A percentile compares a stretch with the other conserved stretches of the same genome.
These are phyloP conservation scores for Trichosporon asahii DNA, from an alignment of 1,284 basidiomycete species.

Conservation along the genomic window DNA sequence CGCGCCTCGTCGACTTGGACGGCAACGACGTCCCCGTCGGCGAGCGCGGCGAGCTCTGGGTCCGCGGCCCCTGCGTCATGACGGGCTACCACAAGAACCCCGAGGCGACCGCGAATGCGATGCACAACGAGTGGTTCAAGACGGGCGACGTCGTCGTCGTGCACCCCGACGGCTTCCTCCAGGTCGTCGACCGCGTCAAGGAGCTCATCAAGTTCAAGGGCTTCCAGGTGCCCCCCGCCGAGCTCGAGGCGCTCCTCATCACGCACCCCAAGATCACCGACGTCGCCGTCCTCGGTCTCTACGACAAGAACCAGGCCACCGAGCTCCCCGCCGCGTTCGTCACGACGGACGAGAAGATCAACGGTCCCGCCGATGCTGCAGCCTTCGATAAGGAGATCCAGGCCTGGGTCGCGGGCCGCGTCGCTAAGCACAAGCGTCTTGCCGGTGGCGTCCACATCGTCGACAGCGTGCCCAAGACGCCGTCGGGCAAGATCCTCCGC, in stretches of 20 bases:
- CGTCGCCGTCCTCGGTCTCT: constrained; percentile 67
- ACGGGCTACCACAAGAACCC: constrained; percentile 66
- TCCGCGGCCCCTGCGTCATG: constrained; percentile 74
- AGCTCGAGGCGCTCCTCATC: constrained; percentile 70
- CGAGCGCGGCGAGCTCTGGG: constrained; percentile 72
- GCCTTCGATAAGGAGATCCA: constrained; percentile 58
- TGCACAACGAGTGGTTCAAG: constrained; percentile 68
- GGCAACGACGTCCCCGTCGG: constrained; percentile 55
- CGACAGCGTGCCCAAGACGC: constrained; percentile 53
- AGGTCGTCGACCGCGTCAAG: constrained; percentile 59
- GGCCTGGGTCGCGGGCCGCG: constrained; percentile 62
- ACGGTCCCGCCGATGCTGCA: constrained; percentile 6
- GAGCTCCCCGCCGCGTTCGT: constrained; percentile 62
- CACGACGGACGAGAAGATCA: constrained; percentile 3
- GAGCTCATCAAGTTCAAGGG: constrained; percentile 75
- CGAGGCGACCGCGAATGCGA: constrained; percentile 63
- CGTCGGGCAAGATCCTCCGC: constrained; percentile 45
- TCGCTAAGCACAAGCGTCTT: constrained; percentile 54
- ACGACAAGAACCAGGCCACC: constrained; percentile 62
- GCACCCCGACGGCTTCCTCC: constrained; percentile 60
- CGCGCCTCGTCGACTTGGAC: constrained; percentile 60
- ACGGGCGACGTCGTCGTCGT: constrained; percentile 70
- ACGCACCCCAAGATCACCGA: constrained; percentile 68
- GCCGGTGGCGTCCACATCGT: constrained; percentile 54
- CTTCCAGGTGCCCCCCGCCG: constrained; percentile 70